These are phyloP conservation scores for Ophiocordyceps robertsii DNA, from an alignment of 2,329 filamentous ascomycete species.

Conservation along the genomic window DNA sequence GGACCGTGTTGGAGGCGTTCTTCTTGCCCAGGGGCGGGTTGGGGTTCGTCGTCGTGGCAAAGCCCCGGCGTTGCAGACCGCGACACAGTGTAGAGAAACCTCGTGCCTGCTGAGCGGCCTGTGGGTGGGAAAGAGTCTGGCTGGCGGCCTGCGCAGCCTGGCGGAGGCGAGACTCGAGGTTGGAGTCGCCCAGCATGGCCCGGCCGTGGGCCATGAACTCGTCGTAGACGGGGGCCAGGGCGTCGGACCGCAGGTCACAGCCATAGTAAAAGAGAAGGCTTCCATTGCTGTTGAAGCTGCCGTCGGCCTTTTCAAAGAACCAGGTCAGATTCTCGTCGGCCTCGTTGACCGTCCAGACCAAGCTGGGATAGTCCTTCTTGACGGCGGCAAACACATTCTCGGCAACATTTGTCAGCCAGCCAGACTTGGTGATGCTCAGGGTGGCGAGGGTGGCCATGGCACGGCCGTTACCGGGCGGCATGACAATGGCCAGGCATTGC, in stretches of 20 bases:
- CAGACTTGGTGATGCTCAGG: conserved; percentile 84
- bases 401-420: conserved; percentile 87
- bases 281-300: conserved; percentile 72
- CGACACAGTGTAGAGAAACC: conserved; percentile 6
- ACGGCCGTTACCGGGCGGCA: conserved; percentile 55
- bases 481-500: conserved; percentile 81
- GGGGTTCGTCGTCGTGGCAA: conserved; percentile 30
- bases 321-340: conserved; percentile 94
- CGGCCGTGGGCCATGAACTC: conserved; percentile 75
- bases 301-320: conserved; percentile 97
- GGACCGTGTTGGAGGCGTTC: conserved; percentile 69
- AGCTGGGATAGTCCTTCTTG: conserved; percentile 82
- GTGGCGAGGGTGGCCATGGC: conserved; percentile 74
- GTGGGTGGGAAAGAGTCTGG: conserved; percentile 25
- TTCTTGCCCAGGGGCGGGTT: conserved; percentile 83
- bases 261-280: conserved; percentile 97
- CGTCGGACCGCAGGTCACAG: conserved; percentile 63
- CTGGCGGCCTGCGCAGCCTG: conserved; percentile 60
- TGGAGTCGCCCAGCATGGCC: conserved; percentile 79
- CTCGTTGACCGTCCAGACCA: conserved; percentile 93
- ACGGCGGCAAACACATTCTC: conserved; percentile 91
- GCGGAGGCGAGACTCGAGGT: conserved; percentile 74
- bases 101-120: conserved; percentile 10
- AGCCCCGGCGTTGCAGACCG: conserved; percentile 10
- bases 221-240: conserved; percentile 64